phyloP scores from a whole-genome alignment of 768 basidiomycete species.

The Tulasnella sp. region DNA sequence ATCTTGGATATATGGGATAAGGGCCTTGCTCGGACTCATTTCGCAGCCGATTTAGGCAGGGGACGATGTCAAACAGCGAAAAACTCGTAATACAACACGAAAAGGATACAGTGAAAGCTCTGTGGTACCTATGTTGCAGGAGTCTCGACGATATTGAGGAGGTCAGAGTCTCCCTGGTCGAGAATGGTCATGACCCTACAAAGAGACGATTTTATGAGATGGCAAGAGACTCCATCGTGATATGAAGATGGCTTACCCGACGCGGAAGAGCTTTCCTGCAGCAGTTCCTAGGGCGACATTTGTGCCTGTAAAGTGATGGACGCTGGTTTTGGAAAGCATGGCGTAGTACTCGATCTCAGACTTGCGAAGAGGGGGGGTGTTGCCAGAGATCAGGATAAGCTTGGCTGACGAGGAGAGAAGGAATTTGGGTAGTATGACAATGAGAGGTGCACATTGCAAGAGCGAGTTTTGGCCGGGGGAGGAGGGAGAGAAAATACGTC shows the following conservation, averaged over 20 bases:
- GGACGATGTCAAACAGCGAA: too few relatives aligned
- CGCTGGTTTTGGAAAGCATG: constrained; percentile 98
- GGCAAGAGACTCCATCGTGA: background rate
- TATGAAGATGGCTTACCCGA: constrained; percentile 71
- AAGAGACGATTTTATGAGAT: too few relatives aligned
- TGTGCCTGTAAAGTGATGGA: constrained; percentile 95
- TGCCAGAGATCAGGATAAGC: constrained; percentile 95
- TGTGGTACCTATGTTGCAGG: too few relatives aligned
- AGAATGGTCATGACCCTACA: constrained; percentile 90
- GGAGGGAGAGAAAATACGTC: constrained; percentile 31
- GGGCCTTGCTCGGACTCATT: too few relatives aligned
- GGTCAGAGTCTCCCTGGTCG: constrained; percentile 93
- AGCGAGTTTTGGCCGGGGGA: constrained; percentile 19
- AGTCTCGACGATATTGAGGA: constrained; percentile 70
- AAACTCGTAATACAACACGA: too few relatives aligned
- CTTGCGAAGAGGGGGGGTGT: constrained; percentile 97
- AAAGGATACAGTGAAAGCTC: too few relatives aligned
- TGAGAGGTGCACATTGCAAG: constrained; percentile 3
- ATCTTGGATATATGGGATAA: too few relatives aligned
- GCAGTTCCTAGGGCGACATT: constrained; percentile 98
- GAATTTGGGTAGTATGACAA: background rate
- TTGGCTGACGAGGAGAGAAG: constrained; percentile 53
- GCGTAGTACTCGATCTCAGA: constrained; percentile 99
- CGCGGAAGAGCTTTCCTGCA: constrained; percentile 98
- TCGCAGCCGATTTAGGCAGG: too few relatives aligned